Evolutionary conservation across 441 rosid species (phyloP).

Genomic region (Metrosideros polymorpha): DNA sequence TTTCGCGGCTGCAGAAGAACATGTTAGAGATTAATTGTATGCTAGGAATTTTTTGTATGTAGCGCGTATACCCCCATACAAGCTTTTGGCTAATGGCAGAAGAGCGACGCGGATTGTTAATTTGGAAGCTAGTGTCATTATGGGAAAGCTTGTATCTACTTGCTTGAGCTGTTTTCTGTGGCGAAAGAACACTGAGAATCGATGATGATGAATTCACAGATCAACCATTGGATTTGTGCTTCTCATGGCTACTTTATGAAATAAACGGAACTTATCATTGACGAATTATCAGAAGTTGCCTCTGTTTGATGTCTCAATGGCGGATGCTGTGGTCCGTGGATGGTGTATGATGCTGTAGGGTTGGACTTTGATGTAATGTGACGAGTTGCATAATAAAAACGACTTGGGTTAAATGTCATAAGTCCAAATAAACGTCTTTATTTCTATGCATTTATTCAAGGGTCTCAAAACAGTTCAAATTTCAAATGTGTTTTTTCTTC

Average conservation of each 20-base stretch:
- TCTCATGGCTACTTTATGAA: not conserved
- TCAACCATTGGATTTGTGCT: not conserved
- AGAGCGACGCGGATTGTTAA: not conserved
- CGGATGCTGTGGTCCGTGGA: not conserved
- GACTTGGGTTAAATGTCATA: not conserved
- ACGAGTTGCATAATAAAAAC: not conserved
- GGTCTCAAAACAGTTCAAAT: not conserved
- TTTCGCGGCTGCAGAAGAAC: not conserved
- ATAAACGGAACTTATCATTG: not conserved
- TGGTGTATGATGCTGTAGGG: not conserved
- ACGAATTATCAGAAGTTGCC: not conserved
- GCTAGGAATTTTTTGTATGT: not conserved
- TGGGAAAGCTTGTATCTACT: not conserved
- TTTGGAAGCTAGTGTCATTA: not conserved
- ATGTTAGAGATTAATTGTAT: not conserved
- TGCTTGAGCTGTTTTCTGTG: not conserved
- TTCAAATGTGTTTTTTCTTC: not conserved
- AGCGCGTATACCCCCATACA: not conserved
- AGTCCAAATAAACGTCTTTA: not conserved
- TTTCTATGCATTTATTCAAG: not conserved
- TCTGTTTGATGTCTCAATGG: not conserved
- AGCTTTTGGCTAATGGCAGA: not conserved
- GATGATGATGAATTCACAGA: not conserved
- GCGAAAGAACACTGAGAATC: not conserved
- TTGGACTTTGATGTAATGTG: not conserved